A percentile compares a stretch with the other conserved stretches of the same genome.
These are phyloP conservation scores for Silene conica DNA, from an alignment of 148 eudicot genomes.

Conservation along the genomic window DNA sequence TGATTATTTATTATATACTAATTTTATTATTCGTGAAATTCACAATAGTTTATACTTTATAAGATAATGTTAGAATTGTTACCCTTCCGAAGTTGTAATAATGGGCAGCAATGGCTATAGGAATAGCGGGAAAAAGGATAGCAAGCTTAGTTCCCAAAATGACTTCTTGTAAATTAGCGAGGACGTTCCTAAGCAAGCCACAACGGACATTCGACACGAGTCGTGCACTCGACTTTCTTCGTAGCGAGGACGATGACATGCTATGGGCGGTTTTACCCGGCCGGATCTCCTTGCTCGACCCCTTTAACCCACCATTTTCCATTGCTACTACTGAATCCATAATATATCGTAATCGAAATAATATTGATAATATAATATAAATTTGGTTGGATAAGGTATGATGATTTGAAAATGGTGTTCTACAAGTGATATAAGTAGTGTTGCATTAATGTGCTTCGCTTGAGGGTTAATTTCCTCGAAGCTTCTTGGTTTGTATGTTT, in stretches of 20 bases:
- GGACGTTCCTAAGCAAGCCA: constrained; percentile 24
- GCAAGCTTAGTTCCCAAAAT: constrained; percentile 70
- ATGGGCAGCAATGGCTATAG: constrained; percentile 54
- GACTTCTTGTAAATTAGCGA: constrained; percentile 65
- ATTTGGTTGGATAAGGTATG: constrained; percentile 1
- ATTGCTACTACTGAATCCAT: constrained; percentile 20
- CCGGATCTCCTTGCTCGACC: constrained; percentile 34
- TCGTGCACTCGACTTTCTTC: constrained; percentile 52
- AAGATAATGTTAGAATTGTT: no score
- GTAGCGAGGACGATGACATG: constrained; percentile 55
- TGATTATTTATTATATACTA: no score
- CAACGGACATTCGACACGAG: constrained; percentile 43
- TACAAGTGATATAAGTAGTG: neutral
- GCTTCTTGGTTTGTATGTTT: constrained; percentile 3
- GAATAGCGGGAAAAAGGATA: constrained; percentile 57
- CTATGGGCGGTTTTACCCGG: constrained; percentile 58
- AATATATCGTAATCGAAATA: no score
- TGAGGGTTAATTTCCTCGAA: constrained; percentile 14
- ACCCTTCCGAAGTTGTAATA: constrained; percentile 45
- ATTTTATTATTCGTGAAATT: no score
- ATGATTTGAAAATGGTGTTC: neutral
- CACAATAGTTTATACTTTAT: no score
- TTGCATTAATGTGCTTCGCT: no score
- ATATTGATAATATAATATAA: no score
- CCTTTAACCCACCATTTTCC: constrained; percentile 49